Base-by-base conservation (phyloP, 768 basidiomycete species). In the Trametes meyenii region DNA sequence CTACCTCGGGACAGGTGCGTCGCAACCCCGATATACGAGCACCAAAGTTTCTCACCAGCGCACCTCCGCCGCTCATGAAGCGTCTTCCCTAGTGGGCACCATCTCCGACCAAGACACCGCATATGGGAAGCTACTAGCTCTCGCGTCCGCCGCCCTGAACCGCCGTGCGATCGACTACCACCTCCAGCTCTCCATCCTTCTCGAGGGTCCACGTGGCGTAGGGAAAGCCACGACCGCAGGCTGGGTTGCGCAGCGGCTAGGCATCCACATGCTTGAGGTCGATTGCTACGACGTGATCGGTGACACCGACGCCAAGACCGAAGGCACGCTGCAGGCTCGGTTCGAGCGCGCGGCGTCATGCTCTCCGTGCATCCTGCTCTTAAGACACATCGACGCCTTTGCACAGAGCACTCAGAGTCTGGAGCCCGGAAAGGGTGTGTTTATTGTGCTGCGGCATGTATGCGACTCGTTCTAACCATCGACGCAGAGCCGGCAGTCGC, bases 221-320 rank as follows among this genome's bases (percentile, higher is more conserved):
- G 96, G 97, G 2, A 98, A 98, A 76, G 85, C 84, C 61, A 88
- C 88, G 0, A 74, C 82, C 5, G 83, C 86, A 0, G 71, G 73
- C 6, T 77, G 75, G 73, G 83, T 88, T 13, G 83, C 88, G 6
- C 79, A 81, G 49, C 74, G 75, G 4, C 74, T 94, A 2, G 94
- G 93, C 13, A 80, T 95, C 59, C 93, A 94, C 72, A 60, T 93
- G 0, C 78, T 92, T 13, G 91, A 94, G 81, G 79, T 96, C 46
- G 87, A 97, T 63, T 96, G 94, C 70, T 98, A 86, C 70, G 85
- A 92, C 55, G 68, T 95, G 5, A 68, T 95, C 7, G 90, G 88
- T 2, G 96, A 98, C 50, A 88, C 82, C 44, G 85, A 88, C 45
- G 76, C 78, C 2, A 88, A 89, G 66, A 92, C 92, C 0, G 89